Percentiles rank a stretch among this genome's conserved stretches.
Evolutionary conservation across 176 grass and related monocot species (phyloP).

Genomic region (Triticum urartu): DNA sequence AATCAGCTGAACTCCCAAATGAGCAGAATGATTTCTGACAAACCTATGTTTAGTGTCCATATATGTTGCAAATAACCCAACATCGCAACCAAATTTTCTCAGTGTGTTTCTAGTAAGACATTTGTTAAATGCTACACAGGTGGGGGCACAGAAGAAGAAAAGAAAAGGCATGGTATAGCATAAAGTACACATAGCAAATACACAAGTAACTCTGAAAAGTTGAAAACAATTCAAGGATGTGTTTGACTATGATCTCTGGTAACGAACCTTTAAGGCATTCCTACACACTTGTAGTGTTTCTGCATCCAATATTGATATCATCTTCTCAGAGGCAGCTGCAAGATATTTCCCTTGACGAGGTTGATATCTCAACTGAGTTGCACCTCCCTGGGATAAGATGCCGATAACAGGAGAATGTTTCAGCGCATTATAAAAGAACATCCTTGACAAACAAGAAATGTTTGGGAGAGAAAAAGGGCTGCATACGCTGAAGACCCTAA

Average conservation of each 20-base stretch:
- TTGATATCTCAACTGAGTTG: conserved; percentile 97
- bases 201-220: too few species aligned
- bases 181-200: background rate
- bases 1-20: too few species aligned
- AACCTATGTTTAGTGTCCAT: too few species aligned
- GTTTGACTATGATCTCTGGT: background rate
- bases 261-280: conserved; percentile 62
- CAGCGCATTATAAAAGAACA: conserved; percentile 9
- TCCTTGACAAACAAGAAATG: background rate
- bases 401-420: background rate
- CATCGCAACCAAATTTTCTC: too few species aligned
- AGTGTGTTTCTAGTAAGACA: too few species aligned
- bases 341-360: conserved; percentile 80
- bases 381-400: conserved; percentile 52
- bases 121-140: too few species aligned
- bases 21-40: too few species aligned
- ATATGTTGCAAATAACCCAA: too few species aligned
- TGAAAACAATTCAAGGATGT: too few species aligned
- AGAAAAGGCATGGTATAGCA: too few species aligned
- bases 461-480: background rate
- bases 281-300: conserved; percentile 63
- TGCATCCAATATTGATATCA: conserved; percentile 73
- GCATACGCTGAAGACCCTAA: conserved; percentile 75
- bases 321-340: conserved; percentile 82
- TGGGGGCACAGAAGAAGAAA: too few species aligned